Conservation (phyloP, 1,139 yeast genomes). For the Suhomyces bribrorum region DNA sequence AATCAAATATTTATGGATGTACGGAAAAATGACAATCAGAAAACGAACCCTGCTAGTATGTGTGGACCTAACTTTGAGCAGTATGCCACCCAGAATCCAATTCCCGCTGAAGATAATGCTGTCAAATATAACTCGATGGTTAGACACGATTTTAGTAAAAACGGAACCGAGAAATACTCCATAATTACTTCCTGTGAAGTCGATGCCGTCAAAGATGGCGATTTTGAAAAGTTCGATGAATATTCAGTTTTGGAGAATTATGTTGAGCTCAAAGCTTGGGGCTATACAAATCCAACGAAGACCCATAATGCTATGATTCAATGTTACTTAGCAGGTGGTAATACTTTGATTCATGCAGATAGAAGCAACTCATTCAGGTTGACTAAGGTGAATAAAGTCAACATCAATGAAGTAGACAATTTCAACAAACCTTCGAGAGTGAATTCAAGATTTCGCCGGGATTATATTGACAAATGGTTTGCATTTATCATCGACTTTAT, state of each 20-base stretch:
- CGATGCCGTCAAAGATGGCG: slow-evolving; percentile 7
- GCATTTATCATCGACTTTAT: slow-evolving; percentile 2
- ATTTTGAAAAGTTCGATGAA: slow-evolving; percentile 3
- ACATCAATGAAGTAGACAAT: neutral
- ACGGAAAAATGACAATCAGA: neutral
- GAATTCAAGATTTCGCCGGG: neutral
- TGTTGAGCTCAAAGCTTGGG: slow-evolving; percentile 9
- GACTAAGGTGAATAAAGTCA: neutral
- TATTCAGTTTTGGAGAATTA: slow-evolving; percentile 6
- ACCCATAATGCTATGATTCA: slow-evolving; percentile 2
- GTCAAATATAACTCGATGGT: slow-evolving; percentile 6
- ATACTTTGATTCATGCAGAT: slow-evolving; percentile 2
- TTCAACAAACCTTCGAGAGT: neutral
- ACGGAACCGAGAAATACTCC: neutral
- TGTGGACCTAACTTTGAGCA: slow-evolving; percentile 11
- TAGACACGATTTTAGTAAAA: slow-evolving; percentile 1
- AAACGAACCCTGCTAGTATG: slow-evolving; percentile 2
- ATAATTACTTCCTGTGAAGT: slow-evolving; percentile 8
- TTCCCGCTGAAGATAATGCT: slow-evolving; percentile 4
- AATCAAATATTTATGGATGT: slow-evolving; percentile 6
- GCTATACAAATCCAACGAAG: neutral
- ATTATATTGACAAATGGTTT: slow-evolving; percentile 7
- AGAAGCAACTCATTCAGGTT: slow-evolving; percentile 1
- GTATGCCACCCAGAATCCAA: slow-evolving; percentile 2
- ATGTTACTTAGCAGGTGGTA: slow-evolving; percentile 9